Conservation (phyloP, 1,284 basidiomycete genomes). For the Trichosporon asahii region DNA sequence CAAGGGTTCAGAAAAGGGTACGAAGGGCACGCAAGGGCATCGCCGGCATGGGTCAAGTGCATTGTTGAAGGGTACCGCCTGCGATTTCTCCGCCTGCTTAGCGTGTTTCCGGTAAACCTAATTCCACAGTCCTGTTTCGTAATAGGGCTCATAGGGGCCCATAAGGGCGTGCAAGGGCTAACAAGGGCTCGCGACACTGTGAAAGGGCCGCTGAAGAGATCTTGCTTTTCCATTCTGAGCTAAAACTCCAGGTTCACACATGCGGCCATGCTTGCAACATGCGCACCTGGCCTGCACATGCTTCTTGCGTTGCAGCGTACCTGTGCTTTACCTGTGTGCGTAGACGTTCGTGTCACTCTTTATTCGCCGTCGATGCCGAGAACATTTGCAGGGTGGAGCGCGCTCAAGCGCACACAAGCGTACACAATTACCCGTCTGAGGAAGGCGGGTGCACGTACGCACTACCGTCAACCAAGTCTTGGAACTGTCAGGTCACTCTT, state of each 20-base stretch:
- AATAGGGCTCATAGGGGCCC: neutral
- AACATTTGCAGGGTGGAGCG: neutral
- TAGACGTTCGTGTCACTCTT: neutral
- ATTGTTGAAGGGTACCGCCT: neutral
- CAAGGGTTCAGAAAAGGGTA: neutral
- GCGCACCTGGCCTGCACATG: neutral
- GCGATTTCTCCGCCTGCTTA: neutral
- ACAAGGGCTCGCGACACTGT: neutral
- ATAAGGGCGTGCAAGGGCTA: neutral
- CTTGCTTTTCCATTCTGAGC: neutral
- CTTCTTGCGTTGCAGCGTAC: neutral
- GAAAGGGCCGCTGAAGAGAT: neutral
- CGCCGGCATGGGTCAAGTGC: neutral
- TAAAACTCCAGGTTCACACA: neutral
- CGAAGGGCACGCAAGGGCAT: neutral
- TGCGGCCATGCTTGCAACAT: neutral
- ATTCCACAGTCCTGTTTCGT: neutral
- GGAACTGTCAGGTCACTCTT: neutral
- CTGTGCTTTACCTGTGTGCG: neutral
- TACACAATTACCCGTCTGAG: neutral
- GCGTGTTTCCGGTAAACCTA: constrained; percentile 7
- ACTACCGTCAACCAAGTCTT: neutral
- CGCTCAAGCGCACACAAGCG: neutral
- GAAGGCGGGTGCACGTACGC: neutral
- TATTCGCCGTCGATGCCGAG: constrained; percentile 8